Evolutionary conservation across 352 stramenopile genomes (phyloP), one percentile per base, ranked within the genome.

Genomic region (Phytophthora kernoviae): DNA sequence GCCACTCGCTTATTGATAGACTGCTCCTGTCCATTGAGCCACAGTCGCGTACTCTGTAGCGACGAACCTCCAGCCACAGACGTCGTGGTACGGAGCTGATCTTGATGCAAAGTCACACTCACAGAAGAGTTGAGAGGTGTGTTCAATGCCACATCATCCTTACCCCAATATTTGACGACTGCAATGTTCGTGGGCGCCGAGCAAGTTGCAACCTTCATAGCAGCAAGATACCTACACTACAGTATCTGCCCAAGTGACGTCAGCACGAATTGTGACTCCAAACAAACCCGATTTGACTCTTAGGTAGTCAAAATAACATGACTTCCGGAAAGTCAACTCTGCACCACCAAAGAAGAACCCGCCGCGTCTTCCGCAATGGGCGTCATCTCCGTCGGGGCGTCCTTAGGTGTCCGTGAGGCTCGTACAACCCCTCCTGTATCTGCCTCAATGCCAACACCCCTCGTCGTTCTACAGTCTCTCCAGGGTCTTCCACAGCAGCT

Each of bases 141-240:
- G 75, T 99, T 99, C 44, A 97, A 88, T 26, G 73, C 63, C 32
- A 81, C 77, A 65, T 92, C 69, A 26, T 83, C 75, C 74, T 99
- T 99, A 34, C 98, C 98, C 97, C 98, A 99, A 79, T 99, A 99
- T 77, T 98, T 98, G 72, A 99, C 96, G 26, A 97, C 90, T 21
- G 97, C 97, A 61, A 99, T 99, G 75, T 99, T 99, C 17, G 96
- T 98, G 7, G 96, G 95, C 52, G 94, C 94, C 1, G 83, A 86
- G 55, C 96, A 96, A 37, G 96, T 98, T 32, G 68, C 81, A n/a
- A 90, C 63, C 47, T 73, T 65, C 65, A 92, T 80, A 26, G 33
- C 33, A 5, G 11, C 14, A 39, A 39, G 9, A 39, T n/a, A 17
- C 9, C 9, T 2, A n/a, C 4, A 39, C 4, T n/a, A 39, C 33